Evolutionary conservation across 1,284 basidiomycete genomes (phyloP), one percentile per base, ranked within the genome.

Genomic region (Singerocomus rubriflavus): DNA sequence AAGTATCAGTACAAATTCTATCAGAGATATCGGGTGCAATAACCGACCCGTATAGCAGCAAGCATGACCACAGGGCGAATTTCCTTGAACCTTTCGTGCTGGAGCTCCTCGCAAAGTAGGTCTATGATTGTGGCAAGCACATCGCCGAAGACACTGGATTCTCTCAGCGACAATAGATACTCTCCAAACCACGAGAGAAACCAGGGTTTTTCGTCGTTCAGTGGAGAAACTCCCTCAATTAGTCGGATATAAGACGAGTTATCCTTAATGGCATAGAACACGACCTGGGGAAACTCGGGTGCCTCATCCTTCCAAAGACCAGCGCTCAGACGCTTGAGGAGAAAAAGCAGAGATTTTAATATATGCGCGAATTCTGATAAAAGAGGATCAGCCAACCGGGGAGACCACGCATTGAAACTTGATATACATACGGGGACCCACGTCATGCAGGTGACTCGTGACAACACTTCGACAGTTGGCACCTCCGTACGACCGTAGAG

Each of bases 251-350:
- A 90, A 2, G 79, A 76, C 1, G 77, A 64, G 62, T 93, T 94
- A 60, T 89, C 84, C 66, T 87, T 90, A 61, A 94, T 79, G n/a
- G 85, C 79, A 57, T 88, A 88, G 60, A 93, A 86, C 2, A 91
- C 77, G 35, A 87, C 77, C 55, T 84, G 79, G 1, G 91, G 85
- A 62, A 81, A 88, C 57, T 87, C 83, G 16, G 76, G 68, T 2
- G 73, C 72, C 63, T 91, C 85, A 34, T 77, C 81, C 17, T 70
- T 62, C 92, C 92, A 95, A 13, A 89, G 65, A 13, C 73, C 63
- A 5, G 68, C 62, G 3, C 74, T 74, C 49, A 86, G 64, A 40
- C 77, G 78, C 59, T 76, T 80, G 48, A 80, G 71, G 53, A 82
- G 73, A 52, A 78, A 71, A 16, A 74, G 65, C 55, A 82, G 84